phyloP scores from a whole-genome alignment of 805 yeast species.

The Candida chauliodis region DNA sequence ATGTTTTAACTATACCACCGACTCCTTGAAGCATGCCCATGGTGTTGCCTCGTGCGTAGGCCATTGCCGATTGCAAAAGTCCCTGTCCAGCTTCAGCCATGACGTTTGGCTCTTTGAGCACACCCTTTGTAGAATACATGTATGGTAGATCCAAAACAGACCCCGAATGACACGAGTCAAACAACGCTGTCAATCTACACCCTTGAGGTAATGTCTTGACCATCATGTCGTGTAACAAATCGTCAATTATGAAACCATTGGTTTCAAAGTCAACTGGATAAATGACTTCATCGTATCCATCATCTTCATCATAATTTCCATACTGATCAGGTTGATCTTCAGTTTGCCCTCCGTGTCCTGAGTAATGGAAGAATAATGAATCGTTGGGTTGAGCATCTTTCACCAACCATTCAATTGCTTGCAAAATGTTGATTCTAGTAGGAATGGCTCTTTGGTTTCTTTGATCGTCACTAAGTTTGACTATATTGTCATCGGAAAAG shows the following conservation, averaged over 20 bases:
- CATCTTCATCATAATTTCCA: slow-evolving; percentile 67
- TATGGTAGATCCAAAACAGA: slow-evolving; percentile 78
- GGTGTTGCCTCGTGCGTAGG: slow-evolving; percentile 59
- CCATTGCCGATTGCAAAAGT: slow-evolving; percentile 54
- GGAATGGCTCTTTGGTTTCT: slow-evolving; percentile 51
- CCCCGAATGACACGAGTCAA: slow-evolving; percentile 87
- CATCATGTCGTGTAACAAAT: slow-evolving; percentile 66
- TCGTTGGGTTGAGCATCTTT: slow-evolving; percentile 72
- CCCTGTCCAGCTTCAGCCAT: slow-evolving; percentile 73
- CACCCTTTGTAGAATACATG: slow-evolving; percentile 78
- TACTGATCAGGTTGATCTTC: slow-evolving; percentile 38
- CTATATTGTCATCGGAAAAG: slow-evolving; percentile 53
- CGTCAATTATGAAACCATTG: slow-evolving; percentile 70
- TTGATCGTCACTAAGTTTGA: slow-evolving; percentile 57
- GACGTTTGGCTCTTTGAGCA: slow-evolving; percentile 74
- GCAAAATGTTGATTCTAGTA: slow-evolving; percentile 62
- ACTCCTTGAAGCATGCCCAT: slow-evolving; percentile 40
- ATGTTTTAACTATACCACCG: slow-evolving; percentile 19
- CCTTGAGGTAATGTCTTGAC: slow-evolving; percentile 71
- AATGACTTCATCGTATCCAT: slow-evolving; percentile 68
- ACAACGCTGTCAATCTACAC: slow-evolving; percentile 72
- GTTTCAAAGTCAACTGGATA: slow-evolving; percentile 70
- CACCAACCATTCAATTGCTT: slow-evolving; percentile 83
- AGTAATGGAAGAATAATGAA: slow-evolving; percentile 75
- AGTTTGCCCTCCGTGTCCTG: slow-evolving; percentile 84